Evolutionary conservation across 1,284 basidiomycete genomes (phyloP).

Genomic region (Cutaneotrichosporon mucoides): DNA sequence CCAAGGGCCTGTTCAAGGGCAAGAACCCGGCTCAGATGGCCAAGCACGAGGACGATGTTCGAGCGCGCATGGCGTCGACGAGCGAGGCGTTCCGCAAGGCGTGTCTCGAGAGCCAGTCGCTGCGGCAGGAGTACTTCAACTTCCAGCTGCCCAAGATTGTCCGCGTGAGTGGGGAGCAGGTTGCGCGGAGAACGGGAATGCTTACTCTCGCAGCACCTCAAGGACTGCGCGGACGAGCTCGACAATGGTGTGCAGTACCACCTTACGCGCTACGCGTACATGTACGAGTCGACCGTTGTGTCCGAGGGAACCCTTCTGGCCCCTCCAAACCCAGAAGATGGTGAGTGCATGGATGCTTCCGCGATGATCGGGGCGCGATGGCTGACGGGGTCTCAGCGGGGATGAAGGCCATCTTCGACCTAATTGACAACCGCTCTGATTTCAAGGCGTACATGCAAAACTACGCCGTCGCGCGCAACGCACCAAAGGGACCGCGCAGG

Average conservation of each 20-base stretch:
- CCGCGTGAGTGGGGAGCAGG: constrained; percentile 59
- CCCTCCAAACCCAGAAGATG: constrained; percentile 32
- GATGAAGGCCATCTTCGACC: constrained; percentile 79
- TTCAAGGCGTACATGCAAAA: constrained; percentile 98
- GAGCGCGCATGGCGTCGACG: constrained; percentile 73
- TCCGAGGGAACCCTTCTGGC: constrained; percentile 76
- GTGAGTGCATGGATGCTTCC: constrained; percentile 15
- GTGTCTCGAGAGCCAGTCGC: constrained; percentile 80
- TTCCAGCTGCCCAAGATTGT: constrained; percentile 91
- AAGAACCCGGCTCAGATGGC: constrained; percentile 90
- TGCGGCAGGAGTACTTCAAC: constrained; percentile 96
- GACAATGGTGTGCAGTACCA: constrained; percentile 97
- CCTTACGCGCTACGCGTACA: constrained; percentile 85
- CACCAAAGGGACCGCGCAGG: constrained; percentile 64
- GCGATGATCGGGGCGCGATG: neutral
- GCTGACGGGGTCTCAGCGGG: constrained; percentile 52
- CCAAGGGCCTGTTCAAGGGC: constrained; percentile 87
- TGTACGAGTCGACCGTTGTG: constrained; percentile 85
- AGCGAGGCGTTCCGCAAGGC: constrained; percentile 89
- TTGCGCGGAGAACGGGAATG: neutral
- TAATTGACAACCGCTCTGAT: constrained; percentile 89
- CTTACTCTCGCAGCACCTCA: constrained; percentile 63
- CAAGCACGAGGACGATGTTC: constrained; percentile 90
- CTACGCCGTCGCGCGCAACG: constrained; percentile 75
- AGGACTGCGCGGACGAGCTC: constrained; percentile 93